These are phyloP conservation scores for Staphylotrichum longicolle DNA, from an alignment of 495 filamentous ascomycete genomes.

Conservation along the genomic window DNA sequence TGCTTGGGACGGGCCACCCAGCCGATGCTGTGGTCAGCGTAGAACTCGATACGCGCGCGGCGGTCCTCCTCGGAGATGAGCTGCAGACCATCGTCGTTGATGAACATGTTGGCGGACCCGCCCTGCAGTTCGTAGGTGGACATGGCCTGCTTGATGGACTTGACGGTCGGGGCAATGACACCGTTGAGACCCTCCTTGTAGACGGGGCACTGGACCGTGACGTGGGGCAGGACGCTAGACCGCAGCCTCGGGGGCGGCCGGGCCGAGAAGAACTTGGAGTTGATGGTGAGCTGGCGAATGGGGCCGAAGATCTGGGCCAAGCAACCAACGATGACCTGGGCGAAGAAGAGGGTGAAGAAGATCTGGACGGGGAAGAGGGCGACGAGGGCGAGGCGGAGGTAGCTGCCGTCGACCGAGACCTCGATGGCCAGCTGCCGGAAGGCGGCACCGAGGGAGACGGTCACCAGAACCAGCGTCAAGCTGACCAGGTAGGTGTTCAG, in stretches of 20 bases:
- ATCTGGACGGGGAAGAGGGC: conserved; percentile 66
- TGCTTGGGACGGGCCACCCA: conserved; percentile 72
- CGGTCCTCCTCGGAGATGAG: conserved; percentile 65
- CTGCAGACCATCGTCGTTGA: conserved; percentile 79
- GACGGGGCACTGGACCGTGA: conserved; percentile 70
- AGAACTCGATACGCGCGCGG: conserved; percentile 63
- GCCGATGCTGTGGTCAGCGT: conserved; percentile 71
- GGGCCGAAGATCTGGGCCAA: conserved; percentile 73
- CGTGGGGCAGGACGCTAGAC: conserved; percentile 55
- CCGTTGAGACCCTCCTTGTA: conserved; percentile 67
- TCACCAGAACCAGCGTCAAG: conserved; percentile 61
- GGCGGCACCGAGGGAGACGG: conserved; percentile 63
- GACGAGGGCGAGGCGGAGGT: conserved; percentile 59
- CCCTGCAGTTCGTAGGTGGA: conserved; percentile 78
- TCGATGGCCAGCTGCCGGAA: conserved; percentile 66
- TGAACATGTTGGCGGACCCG: conserved; percentile 75
- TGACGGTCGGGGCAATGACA: conserved; percentile 67
- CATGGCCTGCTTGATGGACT: conserved; percentile 69
- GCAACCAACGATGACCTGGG: conserved; percentile 70
- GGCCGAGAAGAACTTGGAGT: conserved; percentile 78
- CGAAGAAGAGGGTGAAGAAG: conserved; percentile 78
- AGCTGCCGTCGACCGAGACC: conserved; percentile 60
- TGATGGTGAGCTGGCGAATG: conserved; percentile 65
- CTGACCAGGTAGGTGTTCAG: conserved; percentile 65
- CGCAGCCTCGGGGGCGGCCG: conserved; percentile 57